These are phyloP conservation scores for Trichoderma gamsii DNA, from an alignment of 495 filamentous ascomycete genomes.

Conservation along the genomic window DNA sequence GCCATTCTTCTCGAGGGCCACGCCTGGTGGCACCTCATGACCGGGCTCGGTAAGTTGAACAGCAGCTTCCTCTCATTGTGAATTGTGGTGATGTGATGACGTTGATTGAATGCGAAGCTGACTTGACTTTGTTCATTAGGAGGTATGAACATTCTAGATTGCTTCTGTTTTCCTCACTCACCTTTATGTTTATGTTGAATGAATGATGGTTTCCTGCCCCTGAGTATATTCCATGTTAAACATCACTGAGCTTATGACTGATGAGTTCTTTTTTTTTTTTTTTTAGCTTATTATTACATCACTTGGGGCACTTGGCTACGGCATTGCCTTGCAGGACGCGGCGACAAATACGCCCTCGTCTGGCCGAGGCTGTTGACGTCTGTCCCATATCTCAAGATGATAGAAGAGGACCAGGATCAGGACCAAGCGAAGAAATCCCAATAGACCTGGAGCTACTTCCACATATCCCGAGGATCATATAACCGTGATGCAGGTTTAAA, in stretches of 20 bases:
- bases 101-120: conserved; percentile 16
- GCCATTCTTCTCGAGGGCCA: conserved; percentile 86
- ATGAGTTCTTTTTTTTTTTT: no score
- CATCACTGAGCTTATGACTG: no score
- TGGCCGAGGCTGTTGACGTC: conserved; percentile 62
- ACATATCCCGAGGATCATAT: no score
- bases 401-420: neutral
- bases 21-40: conserved; percentile 85
- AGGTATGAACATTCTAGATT: conserved; percentile 26
- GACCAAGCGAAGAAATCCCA: neutral
- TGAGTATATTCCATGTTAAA: no score
- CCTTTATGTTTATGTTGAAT: neutral
- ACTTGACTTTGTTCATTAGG: conserved; percentile 24
- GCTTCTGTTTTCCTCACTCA: neutral
- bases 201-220: no score
- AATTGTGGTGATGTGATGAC: neutral
- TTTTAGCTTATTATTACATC: conserved; percentile 76
- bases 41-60: conserved; percentile 26
- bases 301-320: conserved; percentile 82
- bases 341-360: conserved; percentile 66
- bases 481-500: no score
- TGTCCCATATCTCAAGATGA: conserved; percentile 44
- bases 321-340: conserved; percentile 68
- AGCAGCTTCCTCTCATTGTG: neutral
- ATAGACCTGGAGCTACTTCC: neutral